These are phyloP conservation scores for Tardiomyces blankii DNA, from an alignment of 1,139 yeast genomes.

Conservation along the genomic window DNA sequence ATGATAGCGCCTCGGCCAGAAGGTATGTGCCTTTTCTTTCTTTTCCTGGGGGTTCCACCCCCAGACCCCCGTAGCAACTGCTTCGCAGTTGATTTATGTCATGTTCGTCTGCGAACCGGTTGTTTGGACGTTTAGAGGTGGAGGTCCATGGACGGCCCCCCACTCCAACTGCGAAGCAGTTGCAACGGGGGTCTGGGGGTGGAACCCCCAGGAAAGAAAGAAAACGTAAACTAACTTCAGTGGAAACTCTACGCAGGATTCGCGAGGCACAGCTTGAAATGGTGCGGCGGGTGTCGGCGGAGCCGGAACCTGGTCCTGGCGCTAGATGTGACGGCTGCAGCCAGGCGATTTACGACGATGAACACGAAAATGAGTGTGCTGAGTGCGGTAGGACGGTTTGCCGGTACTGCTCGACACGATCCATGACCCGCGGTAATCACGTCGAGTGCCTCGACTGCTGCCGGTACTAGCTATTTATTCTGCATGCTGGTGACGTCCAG, in stretches of 20 bases:
- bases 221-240: no score
- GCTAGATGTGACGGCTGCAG: background rate
- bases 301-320: background rate
- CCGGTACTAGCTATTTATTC: background rate
- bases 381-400: slow-evolving; percentile 3
- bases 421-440: slow-evolving; percentile 2
- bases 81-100: no score
- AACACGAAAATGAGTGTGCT: slow-evolving; percentile 2
- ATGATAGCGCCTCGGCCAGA: background rate
- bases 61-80: no score
- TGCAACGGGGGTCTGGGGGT: no score
- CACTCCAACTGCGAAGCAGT: no score
- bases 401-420: slow-evolving; percentile 1
- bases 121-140: no score
- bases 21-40: no score
- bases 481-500: background rate
- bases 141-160: no score
- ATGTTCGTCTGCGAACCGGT: no score
- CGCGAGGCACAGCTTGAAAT: background rate
- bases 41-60: no score
- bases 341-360: slow-evolving; percentile 1
- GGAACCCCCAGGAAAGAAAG: no score
- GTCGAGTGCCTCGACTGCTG: slow-evolving; percentile 4
- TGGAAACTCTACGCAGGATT: no score
- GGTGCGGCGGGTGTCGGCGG: slow-evolving; percentile 1